Evolutionary conservation across 768 basidiomycete genomes (phyloP).

Genomic region (Mycena albidolilacea): DNA sequence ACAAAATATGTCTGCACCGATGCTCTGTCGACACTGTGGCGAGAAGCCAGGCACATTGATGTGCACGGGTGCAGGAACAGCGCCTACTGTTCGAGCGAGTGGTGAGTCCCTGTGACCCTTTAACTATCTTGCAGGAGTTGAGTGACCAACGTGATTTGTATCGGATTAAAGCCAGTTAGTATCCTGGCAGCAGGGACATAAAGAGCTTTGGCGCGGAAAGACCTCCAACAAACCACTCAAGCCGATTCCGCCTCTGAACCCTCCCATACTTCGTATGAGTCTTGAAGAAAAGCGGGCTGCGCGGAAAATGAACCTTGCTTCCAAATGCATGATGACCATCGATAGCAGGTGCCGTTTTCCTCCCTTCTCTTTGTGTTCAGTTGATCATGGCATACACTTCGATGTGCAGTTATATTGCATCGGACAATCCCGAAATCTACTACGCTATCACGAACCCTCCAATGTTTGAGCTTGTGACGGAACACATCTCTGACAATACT

Average conservation of each 20-base stretch:
- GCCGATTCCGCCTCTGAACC: constrained; percentile 1
- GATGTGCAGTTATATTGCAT: constrained; percentile 5
- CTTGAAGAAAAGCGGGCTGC: constrained; percentile 9
- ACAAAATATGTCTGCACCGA: too few relatives aligned
- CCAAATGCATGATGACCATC: not conserved
- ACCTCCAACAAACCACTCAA: not conserved
- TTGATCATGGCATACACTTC: not conserved
- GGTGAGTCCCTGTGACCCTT: not conserved
- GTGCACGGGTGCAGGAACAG: too few relatives aligned
- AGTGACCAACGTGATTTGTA: too few relatives aligned
- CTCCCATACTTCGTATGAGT: constrained; percentile 9
- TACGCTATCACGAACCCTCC: constrained; percentile 20
- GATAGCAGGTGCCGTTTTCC: constrained; percentile 14
- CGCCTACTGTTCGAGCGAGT: not conserved
- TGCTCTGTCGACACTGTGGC: too few relatives aligned
- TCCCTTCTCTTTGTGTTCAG: not conserved
- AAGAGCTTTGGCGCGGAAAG: constrained; percentile 4
- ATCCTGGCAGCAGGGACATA: constrained; percentile 2
- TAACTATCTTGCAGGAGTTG: not conserved
- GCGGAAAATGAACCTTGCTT: constrained; percentile 14
- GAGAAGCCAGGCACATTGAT: too few relatives aligned
- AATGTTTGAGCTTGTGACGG: constrained; percentile 15
- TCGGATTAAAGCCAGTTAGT: not conserved
- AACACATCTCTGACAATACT: constrained; percentile 19
- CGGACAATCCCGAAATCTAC: constrained; percentile 7